Evolutionary conservation across 1,284 basidiomycete genomes (phyloP).

Genomic region (Cerrena zonata): DNA sequence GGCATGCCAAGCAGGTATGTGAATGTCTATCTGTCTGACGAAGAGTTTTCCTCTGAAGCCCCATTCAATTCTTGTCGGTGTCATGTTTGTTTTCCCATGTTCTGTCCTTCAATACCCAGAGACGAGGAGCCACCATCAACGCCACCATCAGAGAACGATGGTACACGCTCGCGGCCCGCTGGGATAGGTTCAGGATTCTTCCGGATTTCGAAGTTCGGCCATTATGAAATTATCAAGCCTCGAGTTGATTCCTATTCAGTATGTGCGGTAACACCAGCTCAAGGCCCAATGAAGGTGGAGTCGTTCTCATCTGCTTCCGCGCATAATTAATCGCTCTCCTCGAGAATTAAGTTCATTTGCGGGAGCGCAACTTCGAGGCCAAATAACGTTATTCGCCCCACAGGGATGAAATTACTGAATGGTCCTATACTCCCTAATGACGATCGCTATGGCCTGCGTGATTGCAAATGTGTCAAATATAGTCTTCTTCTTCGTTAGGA

Average conservation of each 20-base stretch:
- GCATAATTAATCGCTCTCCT: background rate
- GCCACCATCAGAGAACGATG: slow-evolving; percentile 2
- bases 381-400: background rate
- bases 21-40: background rate
- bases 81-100: background rate
- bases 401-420: background rate
- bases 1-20: background rate
- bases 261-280: background rate
- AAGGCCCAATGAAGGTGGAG: background rate
- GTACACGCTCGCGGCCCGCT: background rate
- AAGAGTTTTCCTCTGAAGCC: background rate
- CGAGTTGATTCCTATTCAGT: background rate
- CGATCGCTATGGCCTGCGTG: background rate
- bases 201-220: background rate
- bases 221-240: background rate
- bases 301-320: background rate
- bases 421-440: too few relatives aligned
- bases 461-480: background rate
- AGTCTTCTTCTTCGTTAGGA: background rate
- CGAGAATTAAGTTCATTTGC: background rate
- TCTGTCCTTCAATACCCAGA: background rate
- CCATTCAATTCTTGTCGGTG: background rate
- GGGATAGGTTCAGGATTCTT: background rate
- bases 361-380: background rate
- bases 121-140: slow-evolving; percentile 3